Conservation (phyloP, 2,329 filamentous ascomycete species). For the Fusarium ambrosium region DNA sequence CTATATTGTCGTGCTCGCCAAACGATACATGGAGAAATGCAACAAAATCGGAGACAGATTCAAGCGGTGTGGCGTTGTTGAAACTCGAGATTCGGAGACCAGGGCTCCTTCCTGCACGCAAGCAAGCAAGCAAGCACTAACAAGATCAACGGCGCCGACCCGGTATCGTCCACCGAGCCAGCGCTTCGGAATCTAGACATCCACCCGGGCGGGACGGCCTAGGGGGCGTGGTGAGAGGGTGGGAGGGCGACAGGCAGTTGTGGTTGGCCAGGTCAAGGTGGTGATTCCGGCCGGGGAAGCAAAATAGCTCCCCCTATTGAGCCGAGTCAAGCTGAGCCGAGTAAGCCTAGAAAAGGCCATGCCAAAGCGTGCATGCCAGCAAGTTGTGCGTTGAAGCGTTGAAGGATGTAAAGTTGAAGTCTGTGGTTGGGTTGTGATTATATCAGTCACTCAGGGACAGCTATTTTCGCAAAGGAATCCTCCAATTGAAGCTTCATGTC, state of each 20-base stretch:
- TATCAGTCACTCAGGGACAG: background rate
- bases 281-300: conserved; percentile 40
- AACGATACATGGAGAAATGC: background rate
- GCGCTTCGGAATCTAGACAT: conserved; percentile 42
- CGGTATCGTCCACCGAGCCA: conserved; percentile 41
- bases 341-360: background rate
- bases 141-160: conserved; percentile 20
- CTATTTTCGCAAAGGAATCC: background rate
- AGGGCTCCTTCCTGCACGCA: conserved; percentile 28
- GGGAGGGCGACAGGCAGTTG: conserved; percentile 10
- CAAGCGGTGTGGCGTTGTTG: conserved; percentile 32
- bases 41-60: background rate
- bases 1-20: background rate
- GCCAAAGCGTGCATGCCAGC: background rate
- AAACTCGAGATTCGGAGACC: conserved; percentile 29
- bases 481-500: background rate
- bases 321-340: conserved; percentile 14
- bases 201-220: conserved; percentile 38
- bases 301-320: conserved; percentile 22
- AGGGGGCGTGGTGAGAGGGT: conserved; percentile 25
- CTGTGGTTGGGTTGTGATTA: background rate
- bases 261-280: conserved; percentile 25
- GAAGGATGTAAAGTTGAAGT: background rate
- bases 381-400: background rate
- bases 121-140: conserved; percentile 39